Percentiles rank a stretch among this genome's conserved stretches.
These are phyloP conservation scores for Strigomonas culicis DNA, from an alignment of 208 protist species.

Conservation along the genomic window DNA sequence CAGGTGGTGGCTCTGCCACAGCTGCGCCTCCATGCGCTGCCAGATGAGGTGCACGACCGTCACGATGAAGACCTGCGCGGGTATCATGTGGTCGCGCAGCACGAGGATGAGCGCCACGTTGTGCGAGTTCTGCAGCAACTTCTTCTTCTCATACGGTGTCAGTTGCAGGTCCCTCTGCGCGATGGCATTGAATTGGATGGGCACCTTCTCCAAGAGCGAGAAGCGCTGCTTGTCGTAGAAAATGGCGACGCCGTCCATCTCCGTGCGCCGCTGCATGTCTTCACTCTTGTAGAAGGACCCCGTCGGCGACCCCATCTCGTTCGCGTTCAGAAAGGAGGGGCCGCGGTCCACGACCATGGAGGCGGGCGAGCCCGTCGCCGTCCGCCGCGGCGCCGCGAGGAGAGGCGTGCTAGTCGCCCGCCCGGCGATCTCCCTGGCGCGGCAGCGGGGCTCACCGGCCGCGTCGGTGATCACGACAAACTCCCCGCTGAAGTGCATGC, in stretches of 20 bases:
- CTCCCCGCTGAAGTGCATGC: constrained; percentile 50
- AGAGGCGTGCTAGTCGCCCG: not conserved
- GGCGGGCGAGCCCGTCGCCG: not conserved
- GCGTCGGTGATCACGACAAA: constrained; percentile 72
- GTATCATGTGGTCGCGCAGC: constrained; percentile 45
- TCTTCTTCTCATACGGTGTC: constrained; percentile 52
- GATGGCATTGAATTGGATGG: constrained; percentile 70
- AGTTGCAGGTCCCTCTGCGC: constrained; percentile 48
- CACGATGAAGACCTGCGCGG: constrained; percentile 52
- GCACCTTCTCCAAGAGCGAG: constrained; percentile 44
- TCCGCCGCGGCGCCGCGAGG: not conserved
- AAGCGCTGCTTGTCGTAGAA: constrained; percentile 70
- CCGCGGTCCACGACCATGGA: not conserved
- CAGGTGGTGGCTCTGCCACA: constrained; percentile 78
- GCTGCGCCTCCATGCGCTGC: constrained; percentile 74
- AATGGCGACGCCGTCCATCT: constrained; percentile 84
- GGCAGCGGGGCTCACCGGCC: constrained; percentile 38
- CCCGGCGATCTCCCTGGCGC: not conserved
- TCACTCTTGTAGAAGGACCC: not conserved
- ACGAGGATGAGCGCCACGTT: constrained; percentile 82
- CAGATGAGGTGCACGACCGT: constrained; percentile 73
- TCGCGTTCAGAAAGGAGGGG: not conserved
- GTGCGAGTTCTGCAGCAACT: constrained; percentile 67
- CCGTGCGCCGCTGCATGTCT: constrained; percentile 23
- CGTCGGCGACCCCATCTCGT: constrained; percentile 8